Percentiles rank a stretch among this genome's conserved stretches.
phyloP scores from a whole-genome alignment of 192 early-diverging fungal species.

The Geranomyces variabilis region DNA sequence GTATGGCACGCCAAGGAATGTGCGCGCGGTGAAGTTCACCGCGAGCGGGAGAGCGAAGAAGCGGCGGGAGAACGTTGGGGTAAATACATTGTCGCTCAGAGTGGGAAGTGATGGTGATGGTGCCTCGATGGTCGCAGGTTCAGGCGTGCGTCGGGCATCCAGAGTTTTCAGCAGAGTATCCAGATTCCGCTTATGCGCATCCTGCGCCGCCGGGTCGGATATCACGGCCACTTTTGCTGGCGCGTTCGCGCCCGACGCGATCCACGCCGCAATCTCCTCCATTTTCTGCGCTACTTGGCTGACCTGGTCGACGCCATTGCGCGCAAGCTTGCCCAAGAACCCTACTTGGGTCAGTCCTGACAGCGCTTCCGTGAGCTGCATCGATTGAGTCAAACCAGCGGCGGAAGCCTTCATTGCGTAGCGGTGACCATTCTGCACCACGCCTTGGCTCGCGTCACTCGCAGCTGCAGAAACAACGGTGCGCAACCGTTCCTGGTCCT shows the following conservation, averaged over 20 bases:
- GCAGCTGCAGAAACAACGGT: constrained; percentile 76
- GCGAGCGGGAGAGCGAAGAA: constrained; percentile 85
- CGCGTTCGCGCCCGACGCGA: constrained; percentile 25
- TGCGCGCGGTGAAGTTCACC: constrained; percentile 81
- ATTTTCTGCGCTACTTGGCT: constrained; percentile 42
- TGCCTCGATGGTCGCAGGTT: not conserved
- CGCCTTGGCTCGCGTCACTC: constrained; percentile 72
- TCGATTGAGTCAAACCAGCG: constrained; percentile 62
- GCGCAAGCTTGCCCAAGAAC: constrained; percentile 78
- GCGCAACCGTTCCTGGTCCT: constrained; percentile 65
- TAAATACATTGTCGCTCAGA: constrained; percentile 39
- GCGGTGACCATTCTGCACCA: constrained; percentile 80
- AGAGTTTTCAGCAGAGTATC: constrained; percentile 16
- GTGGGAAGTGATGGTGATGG: no score
- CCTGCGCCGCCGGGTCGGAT: not conserved
- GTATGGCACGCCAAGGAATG: constrained; percentile 81
- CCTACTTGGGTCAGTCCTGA: constrained; percentile 71
- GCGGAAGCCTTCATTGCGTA: constrained; percentile 65
- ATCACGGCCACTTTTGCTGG: constrained; percentile 37
- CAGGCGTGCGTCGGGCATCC: constrained; percentile 13
- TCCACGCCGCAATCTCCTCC: constrained; percentile 6
- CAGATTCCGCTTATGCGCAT: constrained; percentile 34
- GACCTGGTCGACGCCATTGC: constrained; percentile 66
- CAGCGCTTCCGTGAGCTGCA: constrained; percentile 54
- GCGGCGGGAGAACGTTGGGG: constrained; percentile 56